Percentiles rank a stretch among this genome's conserved stretches.
Conservation (phyloP, 2,329 filamentous ascomycete genomes). For the Helminthosporium solani region DNA sequence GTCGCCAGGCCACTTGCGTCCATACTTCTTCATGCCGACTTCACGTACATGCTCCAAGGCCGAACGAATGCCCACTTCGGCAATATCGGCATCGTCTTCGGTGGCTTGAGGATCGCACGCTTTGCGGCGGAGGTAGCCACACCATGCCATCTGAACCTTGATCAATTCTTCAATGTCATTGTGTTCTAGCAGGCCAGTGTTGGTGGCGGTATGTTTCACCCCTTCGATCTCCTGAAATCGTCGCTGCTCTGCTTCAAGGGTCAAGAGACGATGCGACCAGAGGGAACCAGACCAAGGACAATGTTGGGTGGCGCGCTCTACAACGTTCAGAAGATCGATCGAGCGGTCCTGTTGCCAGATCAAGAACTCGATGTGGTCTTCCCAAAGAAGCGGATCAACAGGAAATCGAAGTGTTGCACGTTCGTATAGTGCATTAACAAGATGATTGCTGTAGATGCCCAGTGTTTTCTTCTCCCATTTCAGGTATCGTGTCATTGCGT, state of each 20-base stretch:
- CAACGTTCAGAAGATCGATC: slow-evolving; percentile 63
- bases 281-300: slow-evolving; percentile 90
- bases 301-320: slow-evolving; percentile 81
- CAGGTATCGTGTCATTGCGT: slow-evolving; percentile 66
- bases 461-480: slow-evolving; percentile 77
- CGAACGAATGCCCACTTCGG: slow-evolving; percentile 82
- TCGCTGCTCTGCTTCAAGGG: slow-evolving; percentile 74
- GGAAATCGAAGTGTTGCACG: slow-evolving; percentile 74
- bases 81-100: slow-evolving; percentile 79
- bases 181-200: slow-evolving; percentile 78
- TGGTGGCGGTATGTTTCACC: slow-evolving; percentile 90
- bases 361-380: slow-evolving; percentile 77
- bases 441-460: slow-evolving; percentile 52
- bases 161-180: slow-evolving; percentile 85
- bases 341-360: slow-evolving; percentile 50
- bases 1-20: slow-evolving; percentile 77
- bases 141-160: slow-evolving; percentile 92
- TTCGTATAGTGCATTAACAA: slow-evolving; percentile 68
- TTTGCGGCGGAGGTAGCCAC: slow-evolving; percentile 83
- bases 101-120: slow-evolving; percentile 73
- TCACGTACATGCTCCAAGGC: slow-evolving; percentile 82
- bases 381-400: slow-evolving; percentile 74
- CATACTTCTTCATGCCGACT: slow-evolving; percentile 75
- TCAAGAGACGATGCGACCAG: slow-evolving; percentile 87
- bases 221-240: slow-evolving; percentile 79